Conservation (phyloP, 495 filamentous ascomycete genomes). For the Echria macrotheca region DNA sequence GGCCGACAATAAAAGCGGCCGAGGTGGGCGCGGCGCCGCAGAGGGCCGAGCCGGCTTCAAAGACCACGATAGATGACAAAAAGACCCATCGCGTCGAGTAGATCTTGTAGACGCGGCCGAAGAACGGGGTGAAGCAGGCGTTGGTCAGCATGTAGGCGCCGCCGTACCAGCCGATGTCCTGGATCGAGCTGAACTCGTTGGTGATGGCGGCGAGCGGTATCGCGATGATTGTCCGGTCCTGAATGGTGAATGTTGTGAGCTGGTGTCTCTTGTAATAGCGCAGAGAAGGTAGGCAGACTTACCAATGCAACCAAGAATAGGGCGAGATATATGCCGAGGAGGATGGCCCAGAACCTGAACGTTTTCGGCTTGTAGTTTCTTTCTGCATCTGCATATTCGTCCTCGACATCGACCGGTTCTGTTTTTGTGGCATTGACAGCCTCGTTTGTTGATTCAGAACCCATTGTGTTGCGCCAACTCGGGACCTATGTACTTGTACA, state of each 20-base stretch:
- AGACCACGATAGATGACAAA: slow-evolving; percentile 36
- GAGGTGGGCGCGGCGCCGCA: slow-evolving; percentile 52
- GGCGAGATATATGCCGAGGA: slow-evolving; percentile 30
- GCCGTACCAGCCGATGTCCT: slow-evolving; percentile 54
- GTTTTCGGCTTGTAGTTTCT: slow-evolving; percentile 33
- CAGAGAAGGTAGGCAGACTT: not conserved
- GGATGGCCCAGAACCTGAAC: slow-evolving; percentile 32
- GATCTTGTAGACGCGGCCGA: slow-evolving; percentile 47
- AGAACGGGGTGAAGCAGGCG: slow-evolving; percentile 40
- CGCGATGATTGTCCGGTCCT: slow-evolving; percentile 40
- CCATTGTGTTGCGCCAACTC: not conserved
- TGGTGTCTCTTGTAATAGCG: too few relatives aligned
- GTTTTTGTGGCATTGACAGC: not conserved
- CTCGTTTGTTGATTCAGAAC: too few relatives aligned
- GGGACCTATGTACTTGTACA: too few relatives aligned
- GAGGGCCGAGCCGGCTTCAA: slow-evolving; percentile 48
- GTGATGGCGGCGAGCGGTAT: slow-evolving; percentile 50
- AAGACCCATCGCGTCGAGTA: slow-evolving; percentile 42
- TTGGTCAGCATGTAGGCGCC: slow-evolving; percentile 46
- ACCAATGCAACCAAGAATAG: slow-evolving; percentile 38
- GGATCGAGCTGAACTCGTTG: slow-evolving; percentile 39
- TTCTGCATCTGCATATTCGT: slow-evolving; percentile 38
- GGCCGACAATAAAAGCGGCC: slow-evolving; percentile 49
- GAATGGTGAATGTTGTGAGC: not conserved
- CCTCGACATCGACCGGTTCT: not conserved